Conservation (phyloP, 2,329 filamentous ascomycete genomes). For the Exophiala sideris region DNA sequence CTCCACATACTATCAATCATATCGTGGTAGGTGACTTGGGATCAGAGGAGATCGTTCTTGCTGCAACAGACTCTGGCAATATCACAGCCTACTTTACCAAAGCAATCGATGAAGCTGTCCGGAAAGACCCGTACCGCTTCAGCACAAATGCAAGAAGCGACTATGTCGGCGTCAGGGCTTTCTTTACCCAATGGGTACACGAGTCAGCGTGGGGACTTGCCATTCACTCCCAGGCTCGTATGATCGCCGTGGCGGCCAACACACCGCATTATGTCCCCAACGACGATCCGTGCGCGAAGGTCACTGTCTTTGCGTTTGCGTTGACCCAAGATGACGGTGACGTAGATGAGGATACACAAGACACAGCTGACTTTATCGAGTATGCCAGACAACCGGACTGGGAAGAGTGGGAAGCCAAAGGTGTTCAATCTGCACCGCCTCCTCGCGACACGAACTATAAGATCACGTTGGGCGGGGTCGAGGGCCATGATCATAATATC, state of each 20-base stretch:
- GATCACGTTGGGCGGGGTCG: constrained; percentile 37
- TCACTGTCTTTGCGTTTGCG: constrained; percentile 30
- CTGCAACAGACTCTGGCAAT: constrained; percentile 72
- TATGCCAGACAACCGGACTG: constrained; percentile 17
- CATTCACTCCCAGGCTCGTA: constrained; percentile 72
- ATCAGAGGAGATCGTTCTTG: constrained; percentile 63
- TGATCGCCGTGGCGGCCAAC: constrained; percentile 86
- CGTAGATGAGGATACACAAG: constrained; percentile 15
- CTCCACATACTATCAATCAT: constrained; percentile 65
- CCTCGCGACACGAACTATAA: constrained; percentile 41
- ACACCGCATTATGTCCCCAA: constrained; percentile 33
- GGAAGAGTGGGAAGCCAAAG: constrained; percentile 19
- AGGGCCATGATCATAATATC: constrained; percentile 49
- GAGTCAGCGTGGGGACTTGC: constrained; percentile 85
- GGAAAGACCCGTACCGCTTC: constrained; percentile 28
- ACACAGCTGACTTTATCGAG: constrained; percentile 4
- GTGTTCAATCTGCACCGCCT: constrained; percentile 4
- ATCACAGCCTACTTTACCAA: constrained; percentile 67
- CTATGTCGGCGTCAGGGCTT: constrained; percentile 42
- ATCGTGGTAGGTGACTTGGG: constrained; percentile 68
- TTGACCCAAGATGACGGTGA: constrained; percentile 40
- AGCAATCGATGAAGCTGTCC: constrained; percentile 46
- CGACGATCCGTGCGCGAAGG: constrained; percentile 24
- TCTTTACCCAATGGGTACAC: constrained; percentile 74
- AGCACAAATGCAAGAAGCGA: constrained; percentile 31